Evolutionary conservation across 257 asterid genomes (phyloP), one percentile per base, ranked within the genome.

Genomic region (Primulina huaijiensis): DNA sequence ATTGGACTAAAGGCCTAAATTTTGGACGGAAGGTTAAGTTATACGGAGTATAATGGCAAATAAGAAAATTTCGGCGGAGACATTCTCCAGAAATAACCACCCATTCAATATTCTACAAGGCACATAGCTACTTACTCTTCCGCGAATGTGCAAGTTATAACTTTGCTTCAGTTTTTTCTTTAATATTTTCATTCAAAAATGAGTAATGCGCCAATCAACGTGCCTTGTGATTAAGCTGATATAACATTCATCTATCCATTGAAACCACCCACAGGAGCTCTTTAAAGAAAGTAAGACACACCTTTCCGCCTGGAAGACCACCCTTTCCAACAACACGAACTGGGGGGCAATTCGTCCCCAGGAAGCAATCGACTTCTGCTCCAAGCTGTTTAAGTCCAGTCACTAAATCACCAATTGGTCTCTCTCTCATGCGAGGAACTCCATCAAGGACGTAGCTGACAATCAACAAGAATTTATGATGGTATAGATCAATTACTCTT

Each of bases 391-490:
- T 82, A 73, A 94, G 96, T 62, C 99, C 99, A 63, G 83, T 67
- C 56, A 94, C 99, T 80, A 94, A 50, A 83, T 94, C 97, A 23
- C 97, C 96, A 72, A 94, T 94, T 31, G 99, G 99, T 69, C 99
- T 88, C 91, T 94, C 99, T 79, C 99, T 88, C 99, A 94, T 94
- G 71, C 99, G 91, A 46, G 97, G 97, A 83, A 94, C 96, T 55
- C 99, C 99, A 67, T 94, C 99, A 71, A 94, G 97, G 57, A 94
- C 96, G 71, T 89, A 94, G 61, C 99, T 94, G 88, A 50, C 20
- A 50, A 50, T 50, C 57, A 50, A 50, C 57, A 17, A 4, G 21
- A 50, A 4, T 16, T 46, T 50, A 5, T 50, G 21, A 16, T 5
- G 7, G 8, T 50, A 50, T 17, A 50, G 8, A 50, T 50, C 8